A percentile compares a stretch with the other conserved stretches of the same genome.
Conservation (phyloP, 2,329 filamentous ascomycete genomes). For the Lachnellula occidentalis region DNA sequence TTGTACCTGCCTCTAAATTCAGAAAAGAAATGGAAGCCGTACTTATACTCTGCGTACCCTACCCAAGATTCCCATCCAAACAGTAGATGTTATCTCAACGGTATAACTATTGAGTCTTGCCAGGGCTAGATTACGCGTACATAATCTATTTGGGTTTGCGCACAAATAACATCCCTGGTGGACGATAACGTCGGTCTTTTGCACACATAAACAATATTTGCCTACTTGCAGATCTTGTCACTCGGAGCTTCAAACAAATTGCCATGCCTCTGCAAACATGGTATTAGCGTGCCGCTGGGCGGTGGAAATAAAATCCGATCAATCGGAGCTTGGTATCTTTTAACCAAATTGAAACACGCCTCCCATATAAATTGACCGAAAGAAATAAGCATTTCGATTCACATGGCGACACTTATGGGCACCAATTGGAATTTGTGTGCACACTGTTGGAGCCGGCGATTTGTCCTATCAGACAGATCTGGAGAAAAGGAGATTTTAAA, state of each 20-base stretch:
- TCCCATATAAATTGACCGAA: background rate
- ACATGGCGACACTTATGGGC: background rate
- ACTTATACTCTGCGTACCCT: background rate
- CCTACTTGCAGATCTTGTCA: background rate
- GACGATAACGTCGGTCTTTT: background rate
- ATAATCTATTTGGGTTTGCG: background rate
- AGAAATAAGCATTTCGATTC: constrained; percentile 7
- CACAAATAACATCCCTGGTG: background rate
- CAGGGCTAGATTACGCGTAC: background rate
- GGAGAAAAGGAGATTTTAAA: background rate
- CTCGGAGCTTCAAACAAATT: background rate
- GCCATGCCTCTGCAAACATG: background rate
- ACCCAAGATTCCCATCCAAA: background rate
- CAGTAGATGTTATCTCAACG: background rate
- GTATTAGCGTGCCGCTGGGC: background rate
- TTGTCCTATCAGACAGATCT: background rate
- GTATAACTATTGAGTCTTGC: background rate
- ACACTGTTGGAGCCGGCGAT: background rate
- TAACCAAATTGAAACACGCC: constrained; percentile 1
- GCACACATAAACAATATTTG: background rate
- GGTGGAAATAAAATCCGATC: background rate
- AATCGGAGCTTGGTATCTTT: background rate
- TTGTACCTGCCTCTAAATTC: background rate
- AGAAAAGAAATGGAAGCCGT: background rate
- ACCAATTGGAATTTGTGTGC: constrained; percentile 1